These are phyloP conservation scores for Melocanna baccifera DNA, from an alignment of 176 grass and related monocot genomes.

Conservation along the genomic window DNA sequence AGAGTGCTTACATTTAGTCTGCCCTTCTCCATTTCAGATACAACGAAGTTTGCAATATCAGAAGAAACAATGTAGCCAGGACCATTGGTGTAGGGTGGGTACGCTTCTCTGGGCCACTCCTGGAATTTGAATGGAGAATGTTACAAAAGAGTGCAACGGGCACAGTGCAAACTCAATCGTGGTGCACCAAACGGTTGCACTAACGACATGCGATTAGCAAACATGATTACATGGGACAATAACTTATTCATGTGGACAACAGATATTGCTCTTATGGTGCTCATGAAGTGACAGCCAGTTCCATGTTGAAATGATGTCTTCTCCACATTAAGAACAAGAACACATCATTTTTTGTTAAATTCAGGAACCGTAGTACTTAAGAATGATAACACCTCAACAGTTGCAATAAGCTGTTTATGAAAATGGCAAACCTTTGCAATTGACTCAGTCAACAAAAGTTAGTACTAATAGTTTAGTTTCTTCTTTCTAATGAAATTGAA, in stretches of 20 bases:
- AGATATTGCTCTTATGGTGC: conserved; percentile 15
- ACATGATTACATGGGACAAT: conserved; percentile 26
- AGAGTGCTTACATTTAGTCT: conserved; percentile 49
- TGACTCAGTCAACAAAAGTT: not conserved
- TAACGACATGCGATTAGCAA: not conserved
- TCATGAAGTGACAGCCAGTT: conserved; percentile 18
- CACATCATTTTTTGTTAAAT: not conserved
- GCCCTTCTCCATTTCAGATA: conserved; percentile 46
- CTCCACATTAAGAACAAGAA: not conserved
- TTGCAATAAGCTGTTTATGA: not conserved
- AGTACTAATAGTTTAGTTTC: not conserved
- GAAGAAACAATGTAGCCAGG: conserved; percentile 68
- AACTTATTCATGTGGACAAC: conserved; percentile 5
- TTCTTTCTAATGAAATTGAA: conserved; percentile 6
- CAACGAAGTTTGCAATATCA: conserved; percentile 56
- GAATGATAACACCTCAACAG: not conserved
- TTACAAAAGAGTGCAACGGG: conserved; percentile 22
- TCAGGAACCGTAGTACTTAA: not conserved
- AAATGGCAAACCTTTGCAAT: not conserved
- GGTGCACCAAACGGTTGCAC: not conserved
- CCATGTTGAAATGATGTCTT: not conserved
- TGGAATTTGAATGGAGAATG: conserved; percentile 35
- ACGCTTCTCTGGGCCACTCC: conserved; percentile 59
- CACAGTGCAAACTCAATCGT: conserved; percentile 30
- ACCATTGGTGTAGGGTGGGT: conserved; percentile 69